Conservation (phyloP, 106 monocot genomes). For the Dendrobium officinale region DNA sequence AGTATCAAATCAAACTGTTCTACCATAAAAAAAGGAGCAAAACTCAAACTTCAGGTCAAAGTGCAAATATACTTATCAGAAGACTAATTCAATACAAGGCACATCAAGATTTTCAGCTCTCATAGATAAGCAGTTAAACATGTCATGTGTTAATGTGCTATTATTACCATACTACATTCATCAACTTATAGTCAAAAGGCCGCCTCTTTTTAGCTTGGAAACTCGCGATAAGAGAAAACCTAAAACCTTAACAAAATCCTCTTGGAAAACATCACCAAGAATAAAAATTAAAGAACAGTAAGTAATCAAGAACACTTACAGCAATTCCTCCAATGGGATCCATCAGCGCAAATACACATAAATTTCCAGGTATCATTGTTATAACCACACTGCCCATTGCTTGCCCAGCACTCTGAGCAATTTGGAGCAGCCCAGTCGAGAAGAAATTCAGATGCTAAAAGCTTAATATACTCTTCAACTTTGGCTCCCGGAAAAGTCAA, state of each 20-base stretch:
- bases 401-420: conserved; percentile 22
- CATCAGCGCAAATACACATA: conserved; percentile 23
- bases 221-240: background rate
- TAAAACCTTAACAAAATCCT: background rate
- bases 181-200: background rate
- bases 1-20: background rate
- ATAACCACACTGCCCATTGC: conserved; percentile 27
- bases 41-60: background rate
- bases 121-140: background rate
- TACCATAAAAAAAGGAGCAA: background rate
- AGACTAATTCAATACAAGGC: background rate
- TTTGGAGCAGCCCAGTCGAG: conserved; percentile 12
- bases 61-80: background rate
- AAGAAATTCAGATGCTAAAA: conserved; percentile 17
- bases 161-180: background rate
- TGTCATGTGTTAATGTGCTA: background rate
- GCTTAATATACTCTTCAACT: conserved; percentile 6
- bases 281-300: background rate
- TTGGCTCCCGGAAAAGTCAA: conserved; percentile 3
- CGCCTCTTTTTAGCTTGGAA: background rate
- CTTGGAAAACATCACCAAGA: background rate
- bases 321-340: conserved; percentile 10
- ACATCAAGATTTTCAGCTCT: background rate
- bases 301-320: conserved; percentile 8
- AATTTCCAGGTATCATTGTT: background rate